These are phyloP conservation scores for Tanacetum coccineum DNA, from an alignment of 129 eudicot genomes.

Conservation along the genomic window DNA sequence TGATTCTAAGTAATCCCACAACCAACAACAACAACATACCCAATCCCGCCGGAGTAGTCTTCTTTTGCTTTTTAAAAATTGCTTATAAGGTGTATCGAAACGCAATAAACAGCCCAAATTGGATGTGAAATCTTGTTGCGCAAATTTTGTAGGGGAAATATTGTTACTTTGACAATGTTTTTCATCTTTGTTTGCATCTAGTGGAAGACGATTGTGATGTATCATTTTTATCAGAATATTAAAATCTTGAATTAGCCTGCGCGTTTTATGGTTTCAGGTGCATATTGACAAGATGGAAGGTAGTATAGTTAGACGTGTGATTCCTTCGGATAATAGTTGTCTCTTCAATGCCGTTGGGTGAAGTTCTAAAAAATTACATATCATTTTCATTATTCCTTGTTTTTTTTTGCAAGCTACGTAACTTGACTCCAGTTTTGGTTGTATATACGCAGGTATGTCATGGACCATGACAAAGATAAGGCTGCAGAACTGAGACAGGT, in stretches of 20 bases:
- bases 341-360: constrained; percentile 97
- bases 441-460: constrained; percentile 58
- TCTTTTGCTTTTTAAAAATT: no score
- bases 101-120: not conserved
- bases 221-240: not conserved
- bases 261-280: constrained; percentile 30
- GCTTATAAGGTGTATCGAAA: no score
- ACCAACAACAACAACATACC: no score
- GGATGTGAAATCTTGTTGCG: constrained; percentile 18
- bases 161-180: not conserved
- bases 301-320: constrained; percentile 69
- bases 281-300: constrained; percentile 67
- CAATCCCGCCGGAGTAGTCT: no score
- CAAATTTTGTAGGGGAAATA: no score
- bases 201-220: constrained; percentile 9
- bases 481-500: constrained; percentile 94
- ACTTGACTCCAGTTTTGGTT: constrained; percentile 8
- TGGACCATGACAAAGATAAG: constrained; percentile 87
- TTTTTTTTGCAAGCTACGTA: not conserved
- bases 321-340: constrained; percentile 98
- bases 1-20: no score
- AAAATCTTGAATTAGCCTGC: not conserved
- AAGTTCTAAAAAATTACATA: constrained; percentile 12
- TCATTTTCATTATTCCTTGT: not conserved
- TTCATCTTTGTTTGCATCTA: not conserved